Percentiles rank a stretch among this genome's conserved stretches.
phyloP scores from a whole-genome alignment of 805 yeast species.

The Starmerella sirachaensis region DNA sequence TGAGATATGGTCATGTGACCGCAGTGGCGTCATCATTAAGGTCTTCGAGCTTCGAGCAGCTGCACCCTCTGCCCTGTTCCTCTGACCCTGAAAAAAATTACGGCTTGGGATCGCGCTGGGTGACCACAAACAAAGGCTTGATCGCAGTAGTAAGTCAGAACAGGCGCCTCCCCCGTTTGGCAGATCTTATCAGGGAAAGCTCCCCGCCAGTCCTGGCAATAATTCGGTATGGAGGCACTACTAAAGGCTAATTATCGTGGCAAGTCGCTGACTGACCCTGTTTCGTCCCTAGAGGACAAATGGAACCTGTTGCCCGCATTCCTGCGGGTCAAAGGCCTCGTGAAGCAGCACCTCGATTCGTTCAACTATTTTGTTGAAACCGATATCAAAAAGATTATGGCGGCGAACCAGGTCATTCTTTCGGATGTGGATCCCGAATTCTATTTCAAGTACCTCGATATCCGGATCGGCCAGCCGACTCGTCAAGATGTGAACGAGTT shows the following conservation, averaged over 20 bases:
- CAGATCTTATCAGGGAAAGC: too few species aligned
- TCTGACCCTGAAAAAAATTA: too few species aligned
- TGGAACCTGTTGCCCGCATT: conserved; percentile 97
- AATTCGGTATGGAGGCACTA: conserved; percentile 46
- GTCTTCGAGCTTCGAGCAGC: too few species aligned
- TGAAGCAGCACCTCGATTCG: conserved; percentile 96
- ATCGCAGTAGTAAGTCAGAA: too few species aligned
- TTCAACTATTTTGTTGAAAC: conserved; percentile 91
- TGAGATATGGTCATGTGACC: too few species aligned
- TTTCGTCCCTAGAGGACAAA: conserved; percentile 85
- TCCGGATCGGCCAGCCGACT: conserved; percentile 61
- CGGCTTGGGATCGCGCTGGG: too few species aligned
- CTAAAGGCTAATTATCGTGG: conserved; percentile 77
- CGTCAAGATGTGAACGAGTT: conserved; percentile 29
- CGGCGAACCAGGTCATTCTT: conserved; percentile 77
- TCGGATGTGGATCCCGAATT: conserved; percentile 97
- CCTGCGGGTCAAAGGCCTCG: conserved; percentile 86
- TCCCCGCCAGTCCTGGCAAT: too few species aligned
- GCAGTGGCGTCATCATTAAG: too few species aligned
- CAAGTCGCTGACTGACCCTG: conserved; percentile 71
- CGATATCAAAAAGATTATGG: conserved; percentile 82
- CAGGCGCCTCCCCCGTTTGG: too few species aligned
- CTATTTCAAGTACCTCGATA: conserved; percentile 82
- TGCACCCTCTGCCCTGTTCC: too few species aligned
- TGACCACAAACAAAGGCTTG: too few species aligned